Base-by-base conservation (phyloP, 371 early-diverging fungal species). In the Mucor irregularis region DNA sequence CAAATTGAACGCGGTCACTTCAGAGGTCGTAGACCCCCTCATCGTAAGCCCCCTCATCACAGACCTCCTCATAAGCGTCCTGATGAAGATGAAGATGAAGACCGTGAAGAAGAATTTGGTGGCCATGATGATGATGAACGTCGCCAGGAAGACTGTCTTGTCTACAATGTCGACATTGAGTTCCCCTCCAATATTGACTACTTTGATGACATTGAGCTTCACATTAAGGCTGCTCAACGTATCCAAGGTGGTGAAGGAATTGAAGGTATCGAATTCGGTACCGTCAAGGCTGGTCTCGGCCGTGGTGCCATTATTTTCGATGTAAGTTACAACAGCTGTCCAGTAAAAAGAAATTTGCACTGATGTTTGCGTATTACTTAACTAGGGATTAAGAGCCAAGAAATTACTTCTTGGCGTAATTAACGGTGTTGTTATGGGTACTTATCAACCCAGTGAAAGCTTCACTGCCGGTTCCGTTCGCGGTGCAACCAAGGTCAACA, bases 301-400 rank as follows among this genome's bases (percentile, higher is more conserved):
- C 56, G 42, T 11, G 69, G 66, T 53, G 57, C 59, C 34, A 62
- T 65, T 38, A 50, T 54, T 13, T 69, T 69, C 42, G 62, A 65
- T 25, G 64, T 62, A 62, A 57, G 40, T 31, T 50, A 26, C 14
- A 21, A 14, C 46, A 28, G 25, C n/a, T 30, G 9, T 33, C 33
- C 19, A 31, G 5, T n/a, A 49, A 33, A 24, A 22, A 19, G 13
- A 13, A 38, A n/a, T n/a, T n/a, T n/a, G n/a, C n/a, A n/a, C n/a
- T n/a, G n/a, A n/a, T n/a, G n/a, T n/a, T n/a, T n/a, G n/a, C n/a
- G n/a, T n/a, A n/a, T n/a, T n/a, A n/a, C n/a, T n/a, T n/a, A n/a
- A n/a, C n/a, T 40, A 62, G 62, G 44, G 50, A n/a, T 53, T 69
- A 30, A 54, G 42, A 42, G 69, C 66, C 29, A 56, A 69, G 44